These are phyloP conservation scores for Golubevia sp. DNA, from an alignment of 1,284 basidiomycete species.

Conservation along the genomic window DNA sequence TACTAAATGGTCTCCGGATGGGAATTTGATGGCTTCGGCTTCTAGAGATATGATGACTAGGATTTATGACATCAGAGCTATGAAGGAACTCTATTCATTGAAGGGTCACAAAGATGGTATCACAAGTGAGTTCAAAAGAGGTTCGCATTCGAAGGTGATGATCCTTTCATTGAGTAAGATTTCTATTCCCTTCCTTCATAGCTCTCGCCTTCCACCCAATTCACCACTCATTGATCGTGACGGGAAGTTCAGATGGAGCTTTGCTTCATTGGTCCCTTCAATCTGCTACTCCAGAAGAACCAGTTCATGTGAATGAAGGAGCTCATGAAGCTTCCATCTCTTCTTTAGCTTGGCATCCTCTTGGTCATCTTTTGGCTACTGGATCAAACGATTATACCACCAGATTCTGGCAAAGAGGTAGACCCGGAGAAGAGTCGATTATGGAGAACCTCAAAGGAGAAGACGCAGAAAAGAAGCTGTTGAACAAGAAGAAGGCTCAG, in stretches of 20 bases:
- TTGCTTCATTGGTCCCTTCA: conserved; percentile 47
- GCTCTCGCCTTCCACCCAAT: conserved; percentile 51
- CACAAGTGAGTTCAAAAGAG: conserved; percentile 23
- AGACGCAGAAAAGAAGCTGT: background rate
- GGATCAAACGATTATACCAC: conserved; percentile 56
- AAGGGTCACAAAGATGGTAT: conserved; percentile 26
- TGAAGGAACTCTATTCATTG: conserved; percentile 45
- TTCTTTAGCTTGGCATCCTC: conserved; percentile 54
- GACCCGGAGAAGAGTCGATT: conserved; percentile 21
- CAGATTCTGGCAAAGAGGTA: conserved; percentile 46
- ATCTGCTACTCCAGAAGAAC: conserved; percentile 15
- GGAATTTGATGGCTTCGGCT: conserved; percentile 45
- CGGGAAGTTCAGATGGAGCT: conserved; percentile 48
- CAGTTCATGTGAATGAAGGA: conserved; percentile 27
- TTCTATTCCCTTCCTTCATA: background rate
- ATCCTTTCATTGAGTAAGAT: background rate
- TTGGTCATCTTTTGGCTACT: conserved; percentile 48
- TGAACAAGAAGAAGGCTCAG: background rate
- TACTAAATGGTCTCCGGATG: conserved; percentile 29
- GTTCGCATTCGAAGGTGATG: conserved; percentile 28
- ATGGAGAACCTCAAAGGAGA: background rate
- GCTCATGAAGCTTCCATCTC: conserved; percentile 57
- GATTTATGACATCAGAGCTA: conserved; percentile 50
- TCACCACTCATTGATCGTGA: conserved; percentile 47
- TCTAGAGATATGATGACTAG: conserved; percentile 52